phyloP scores from a whole-genome alignment of 441 rosid genomes.

The Corymbia calophylla region DNA sequence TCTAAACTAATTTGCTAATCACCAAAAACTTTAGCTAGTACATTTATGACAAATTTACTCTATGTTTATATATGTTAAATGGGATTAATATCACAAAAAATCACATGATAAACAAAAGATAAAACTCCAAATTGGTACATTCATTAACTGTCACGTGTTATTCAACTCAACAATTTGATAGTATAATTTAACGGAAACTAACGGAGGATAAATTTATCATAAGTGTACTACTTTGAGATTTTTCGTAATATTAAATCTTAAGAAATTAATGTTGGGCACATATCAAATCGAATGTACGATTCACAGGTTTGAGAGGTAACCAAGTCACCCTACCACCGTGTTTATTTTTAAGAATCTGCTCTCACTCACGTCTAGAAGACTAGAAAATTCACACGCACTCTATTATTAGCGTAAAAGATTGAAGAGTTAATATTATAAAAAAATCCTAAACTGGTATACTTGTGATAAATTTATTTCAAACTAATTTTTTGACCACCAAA shows the following conservation, averaged over 20 bases:
- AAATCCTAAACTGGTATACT: not conserved
- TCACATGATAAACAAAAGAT: no score
- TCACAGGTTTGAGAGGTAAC: not conserved
- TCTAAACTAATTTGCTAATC: no score
- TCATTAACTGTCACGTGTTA: no score
- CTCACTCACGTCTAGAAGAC: not conserved
- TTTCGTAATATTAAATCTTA: not conserved
- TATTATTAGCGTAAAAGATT: not conserved
- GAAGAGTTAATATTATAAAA: not conserved
- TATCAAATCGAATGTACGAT: not conserved
- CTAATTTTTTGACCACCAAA: not conserved
- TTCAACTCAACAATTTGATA: no score
- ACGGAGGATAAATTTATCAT: no score
- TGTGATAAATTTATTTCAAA: not conserved
- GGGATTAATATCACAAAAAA: no score
- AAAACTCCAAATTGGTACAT: no score
- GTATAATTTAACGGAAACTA: no score
- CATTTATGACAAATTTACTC: no score
- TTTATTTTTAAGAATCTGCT: not conserved
- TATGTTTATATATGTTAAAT: no score
- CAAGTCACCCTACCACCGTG: not conserved
- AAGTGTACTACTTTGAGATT: no score
- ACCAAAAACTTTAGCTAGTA: no score
- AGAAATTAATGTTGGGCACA: not conserved
- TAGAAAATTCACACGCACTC: not conserved